Conservation (phyloP, 78 protist genomes). For the Monosiga brevicollis region DNA sequence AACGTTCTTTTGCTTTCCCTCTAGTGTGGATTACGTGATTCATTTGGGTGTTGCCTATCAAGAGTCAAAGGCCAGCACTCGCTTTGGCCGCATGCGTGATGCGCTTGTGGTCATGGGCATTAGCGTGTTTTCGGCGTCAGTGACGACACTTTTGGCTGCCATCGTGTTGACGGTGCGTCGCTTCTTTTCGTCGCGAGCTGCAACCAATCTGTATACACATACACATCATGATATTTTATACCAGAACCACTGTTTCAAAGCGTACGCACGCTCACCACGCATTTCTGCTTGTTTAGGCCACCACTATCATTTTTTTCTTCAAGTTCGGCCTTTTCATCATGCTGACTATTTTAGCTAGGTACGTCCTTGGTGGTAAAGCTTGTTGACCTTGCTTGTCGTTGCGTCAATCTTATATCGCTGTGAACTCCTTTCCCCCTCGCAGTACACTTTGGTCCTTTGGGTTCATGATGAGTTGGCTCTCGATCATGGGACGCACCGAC, state of each 20-base stretch:
- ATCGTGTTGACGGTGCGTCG: too few relatives aligned
- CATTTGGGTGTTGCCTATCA: slow-evolving; percentile 2
- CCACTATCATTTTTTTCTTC: slow-evolving; percentile 7
- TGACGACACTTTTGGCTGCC: slow-evolving; percentile 14
- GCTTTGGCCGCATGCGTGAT: neutral
- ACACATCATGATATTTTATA: too few relatives aligned
- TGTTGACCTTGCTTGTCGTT: too few relatives aligned
- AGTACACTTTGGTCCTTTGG: slow-evolving; percentile 7
- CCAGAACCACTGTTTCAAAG: too few relatives aligned
- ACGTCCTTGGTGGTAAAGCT: too few relatives aligned
- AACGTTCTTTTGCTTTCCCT: neutral
- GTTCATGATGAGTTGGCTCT: slow-evolving; percentile 17
- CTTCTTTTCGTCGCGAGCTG: too few relatives aligned
- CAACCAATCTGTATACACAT: too few relatives aligned
- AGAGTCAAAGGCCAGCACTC: neutral
- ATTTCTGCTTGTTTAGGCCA: neutral
- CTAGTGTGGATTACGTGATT: slow-evolving; percentile 14
- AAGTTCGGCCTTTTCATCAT: slow-evolving; percentile 22
- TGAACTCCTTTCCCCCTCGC: too few relatives aligned
- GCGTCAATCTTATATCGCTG: too few relatives aligned
- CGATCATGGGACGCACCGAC: too few relatives aligned
- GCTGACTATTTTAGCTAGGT: slow-evolving; percentile 12
- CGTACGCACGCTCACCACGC: too few relatives aligned
- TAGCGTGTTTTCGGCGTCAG: slow-evolving; percentile 7
- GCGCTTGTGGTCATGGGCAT: slow-evolving; percentile 12